Conservation (phyloP, 192 early-diverging fungal species). For the Coemansia sp. region DNA sequence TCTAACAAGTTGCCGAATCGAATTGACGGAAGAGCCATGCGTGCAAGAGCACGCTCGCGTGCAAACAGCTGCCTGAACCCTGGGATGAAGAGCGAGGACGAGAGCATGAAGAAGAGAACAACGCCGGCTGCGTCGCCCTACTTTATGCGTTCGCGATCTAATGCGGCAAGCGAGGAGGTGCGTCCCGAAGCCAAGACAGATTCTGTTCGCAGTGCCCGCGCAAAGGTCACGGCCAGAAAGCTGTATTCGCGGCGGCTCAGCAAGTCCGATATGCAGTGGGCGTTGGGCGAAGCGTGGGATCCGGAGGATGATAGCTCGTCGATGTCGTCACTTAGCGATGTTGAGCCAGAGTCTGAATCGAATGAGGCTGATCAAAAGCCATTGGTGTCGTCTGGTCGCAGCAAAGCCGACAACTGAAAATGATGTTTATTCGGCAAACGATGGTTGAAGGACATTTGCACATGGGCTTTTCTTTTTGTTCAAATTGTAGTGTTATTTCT, state of each 20-base stretch:
- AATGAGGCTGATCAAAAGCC: background rate
- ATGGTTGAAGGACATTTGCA: too few species aligned
- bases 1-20: conserved; percentile 1
- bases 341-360: conserved; percentile 16
- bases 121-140: conserved; percentile 28
- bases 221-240: conserved; percentile 35
- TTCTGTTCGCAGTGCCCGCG: conserved; percentile 41
- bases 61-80: conserved; percentile 16
- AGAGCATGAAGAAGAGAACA: background rate
- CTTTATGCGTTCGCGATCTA: conserved; percentile 48
- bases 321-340: conserved; percentile 40
- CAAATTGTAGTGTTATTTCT: background rate
- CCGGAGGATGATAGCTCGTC: conserved; percentile 47
- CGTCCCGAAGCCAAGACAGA: conserved; percentile 51
- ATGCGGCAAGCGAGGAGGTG: conserved; percentile 52
- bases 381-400: background rate
- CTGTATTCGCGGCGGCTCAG: conserved; percentile 49
- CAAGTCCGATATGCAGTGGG: conserved; percentile 54
- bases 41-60: conserved; percentile 15
- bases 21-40: background rate
- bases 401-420: background rate
- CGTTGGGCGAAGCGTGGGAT: conserved; percentile 55
- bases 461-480: background rate
- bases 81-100: conserved; percentile 6
- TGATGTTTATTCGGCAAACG: background rate